Conservation (phyloP, 306 rosid species). For the Begonia masoniana region DNA sequence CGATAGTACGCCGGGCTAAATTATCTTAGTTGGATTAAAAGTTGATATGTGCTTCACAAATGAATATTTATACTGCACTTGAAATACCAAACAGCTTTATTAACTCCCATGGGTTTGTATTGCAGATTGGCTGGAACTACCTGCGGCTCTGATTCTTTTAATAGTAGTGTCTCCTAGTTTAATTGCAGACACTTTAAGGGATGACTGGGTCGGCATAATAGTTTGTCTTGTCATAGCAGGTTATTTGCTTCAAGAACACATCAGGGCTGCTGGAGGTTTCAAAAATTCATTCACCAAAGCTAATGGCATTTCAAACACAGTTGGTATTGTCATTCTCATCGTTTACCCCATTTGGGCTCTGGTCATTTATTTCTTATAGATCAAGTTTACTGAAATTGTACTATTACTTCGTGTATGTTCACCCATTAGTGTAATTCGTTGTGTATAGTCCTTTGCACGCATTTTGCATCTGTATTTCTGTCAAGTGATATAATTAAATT, state of each 20-base stretch:
- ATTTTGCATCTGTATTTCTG: too few species aligned
- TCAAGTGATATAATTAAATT: too few species aligned
- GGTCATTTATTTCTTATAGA: conserved; percentile 29
- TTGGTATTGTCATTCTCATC: conserved; percentile 66
- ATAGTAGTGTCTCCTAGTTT: conserved; percentile 63
- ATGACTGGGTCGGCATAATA: conserved; percentile 32
- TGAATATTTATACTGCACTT: too few species aligned
- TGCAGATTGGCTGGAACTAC: conserved; percentile 88
- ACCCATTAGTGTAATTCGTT: too few species aligned
- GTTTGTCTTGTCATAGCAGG: conserved; percentile 64
- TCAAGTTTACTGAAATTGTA: conserved; percentile 2
- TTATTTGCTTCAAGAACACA: conserved; percentile 90
- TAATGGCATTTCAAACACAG: conserved; percentile 53
- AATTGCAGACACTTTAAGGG: conserved; percentile 35
- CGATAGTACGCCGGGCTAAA: too few species aligned
- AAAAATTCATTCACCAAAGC: conserved; percentile 69
- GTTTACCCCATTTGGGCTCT: conserved; percentile 77
- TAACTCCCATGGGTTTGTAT: conserved; percentile 6
- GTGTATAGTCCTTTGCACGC: too few species aligned
- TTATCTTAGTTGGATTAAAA: too few species aligned
- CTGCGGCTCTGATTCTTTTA: conserved; percentile 57
- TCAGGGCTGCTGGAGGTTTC: conserved; percentile 89
- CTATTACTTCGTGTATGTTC: too few species aligned
- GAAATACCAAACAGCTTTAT: background rate
- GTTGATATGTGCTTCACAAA: too few species aligned